Evolutionary conservation across 257 asterid genomes (phyloP).

Genomic region (Primulina huaijiensis): DNA sequence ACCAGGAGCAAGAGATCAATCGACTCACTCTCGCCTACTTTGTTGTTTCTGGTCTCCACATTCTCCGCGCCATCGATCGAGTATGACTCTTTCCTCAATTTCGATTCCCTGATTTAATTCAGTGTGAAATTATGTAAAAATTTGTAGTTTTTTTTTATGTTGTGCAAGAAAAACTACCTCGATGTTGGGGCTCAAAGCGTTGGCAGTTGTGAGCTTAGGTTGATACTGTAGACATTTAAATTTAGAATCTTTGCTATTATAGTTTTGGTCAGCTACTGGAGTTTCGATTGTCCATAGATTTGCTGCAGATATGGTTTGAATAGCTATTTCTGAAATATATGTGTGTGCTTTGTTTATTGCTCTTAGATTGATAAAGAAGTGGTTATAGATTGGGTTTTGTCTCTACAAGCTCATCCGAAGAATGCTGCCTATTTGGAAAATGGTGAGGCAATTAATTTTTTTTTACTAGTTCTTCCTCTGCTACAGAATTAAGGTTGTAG

Average conservation of each 20-base stretch:
- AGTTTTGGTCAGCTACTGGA: neutral
- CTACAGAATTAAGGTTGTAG: conserved; percentile 20
- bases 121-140: neutral
- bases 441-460: conserved; percentile 46
- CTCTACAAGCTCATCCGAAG: conserved; percentile 76
- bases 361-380: conserved; percentile 71
- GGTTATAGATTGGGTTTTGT: conserved; percentile 77
- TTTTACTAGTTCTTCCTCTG: neutral
- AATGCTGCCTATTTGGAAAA: conserved; percentile 42
- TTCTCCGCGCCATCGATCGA: conserved; percentile 67
- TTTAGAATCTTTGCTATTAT: neutral
- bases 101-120: neutral
- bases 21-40: conserved; percentile 88
- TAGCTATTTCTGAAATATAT: neutral
- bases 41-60: conserved; percentile 67
- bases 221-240: neutral
- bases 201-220: neutral
- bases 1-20: conserved; percentile 80
- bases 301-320: too few relatives aligned
- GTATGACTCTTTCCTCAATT: conserved; percentile 35
- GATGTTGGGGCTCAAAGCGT: too few relatives aligned
- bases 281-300: neutral
- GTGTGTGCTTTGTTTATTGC: conserved; percentile 12
- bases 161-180: too few relatives aligned
- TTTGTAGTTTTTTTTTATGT: neutral